Percentiles rank a stretch among this genome's conserved stretches.
Evolutionary conservation across 2,329 filamentous ascomycete genomes (phyloP).

Genomic region (Thielaviopsis musarum): DNA sequence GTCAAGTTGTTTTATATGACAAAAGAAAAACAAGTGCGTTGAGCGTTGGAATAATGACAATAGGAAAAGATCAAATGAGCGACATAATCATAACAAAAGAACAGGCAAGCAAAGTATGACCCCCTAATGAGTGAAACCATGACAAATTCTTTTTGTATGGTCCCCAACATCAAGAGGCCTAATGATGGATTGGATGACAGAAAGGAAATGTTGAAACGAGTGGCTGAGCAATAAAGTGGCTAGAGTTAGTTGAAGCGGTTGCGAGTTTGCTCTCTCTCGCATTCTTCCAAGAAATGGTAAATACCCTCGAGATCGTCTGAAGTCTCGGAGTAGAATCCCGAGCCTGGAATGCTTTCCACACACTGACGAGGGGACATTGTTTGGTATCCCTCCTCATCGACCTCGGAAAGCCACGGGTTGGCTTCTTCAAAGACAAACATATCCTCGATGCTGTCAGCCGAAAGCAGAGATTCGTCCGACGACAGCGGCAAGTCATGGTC

Average conservation of each 20-base stretch:
- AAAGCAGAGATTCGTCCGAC: conserved; percentile 31
- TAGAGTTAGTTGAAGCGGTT: neutral
- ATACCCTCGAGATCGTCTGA: conserved; percentile 41
- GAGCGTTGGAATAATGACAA: neutral
- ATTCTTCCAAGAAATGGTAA: conserved; percentile 41
- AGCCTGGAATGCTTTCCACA: conserved; percentile 20
- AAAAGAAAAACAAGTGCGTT: conserved; percentile 2
- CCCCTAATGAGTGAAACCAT: neutral
- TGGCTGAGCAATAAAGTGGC: neutral
- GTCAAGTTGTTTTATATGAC: neutral
- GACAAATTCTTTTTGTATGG: neutral
- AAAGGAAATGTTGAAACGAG: conserved; percentile 7
- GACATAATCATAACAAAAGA: conserved; percentile 9
- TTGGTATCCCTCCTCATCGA: conserved; percentile 29
- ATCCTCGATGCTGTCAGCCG: conserved; percentile 25
- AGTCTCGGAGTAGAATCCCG: conserved; percentile 29
- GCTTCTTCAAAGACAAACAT: conserved; percentile 25
- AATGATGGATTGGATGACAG: neutral
- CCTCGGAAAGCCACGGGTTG: conserved; percentile 30
- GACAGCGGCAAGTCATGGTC: conserved; percentile 22
- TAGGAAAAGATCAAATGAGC: conserved; percentile 9
- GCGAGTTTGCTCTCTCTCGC: conserved; percentile 24
- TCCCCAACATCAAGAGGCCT: neutral
- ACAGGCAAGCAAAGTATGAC: conserved; percentile 10
- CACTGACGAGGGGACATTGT: conserved; percentile 26